Base-by-base conservation (phyloP, 2,329 filamentous ascomycete genomes). In the Ambrosiella beaveri region DNA sequence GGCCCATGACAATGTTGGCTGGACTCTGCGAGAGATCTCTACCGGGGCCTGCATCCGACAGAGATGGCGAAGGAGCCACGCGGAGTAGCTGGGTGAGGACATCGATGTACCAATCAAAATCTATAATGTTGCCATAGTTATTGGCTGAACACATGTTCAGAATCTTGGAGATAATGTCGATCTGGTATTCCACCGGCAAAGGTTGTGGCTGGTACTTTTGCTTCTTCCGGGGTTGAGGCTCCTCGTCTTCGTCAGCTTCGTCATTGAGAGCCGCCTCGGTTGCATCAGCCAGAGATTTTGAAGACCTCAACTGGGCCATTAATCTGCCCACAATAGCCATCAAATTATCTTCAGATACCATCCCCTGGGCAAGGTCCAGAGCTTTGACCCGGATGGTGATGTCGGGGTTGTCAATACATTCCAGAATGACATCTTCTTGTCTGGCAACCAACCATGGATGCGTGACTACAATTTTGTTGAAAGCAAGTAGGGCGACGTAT, bases 51-150 rank as follows among this genome's bases (percentile, higher is more conserved):
- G 66, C 66, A 6, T 74, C 72, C 7, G 65, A 64, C 7, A 66
- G 65, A 44, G 72, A 71, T 52, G 76, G 71, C n/a, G 73, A 64
- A 0, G 73, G 85, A 17, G 84, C 74, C 71, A 87, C 76, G 66
- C 84, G 82, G 45, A 96, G 81, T 12, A 98, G 77, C 66, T 95
- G 88, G 4, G 88, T 85, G 37, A 98, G 73, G 36, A 95, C 81
- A 63, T 93, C 87, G 63, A 97, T 85, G 68, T 97, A 97, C 93
- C 93, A 98, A 64, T 96, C 91, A 68, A 98, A 98, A 67, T 98
- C 91, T 56, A 78, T 73, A 53, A 98, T 75, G 65, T 89, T 88
- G 44, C 79, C 78, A 68, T 97, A 98, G 61, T 89, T 95, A 63
- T 90, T 85, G 63, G 83, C 82, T 7, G 88, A 87, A 68, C 91